Percentiles rank a stretch among this genome's conserved stretches.
These are phyloP conservation scores for Lactuca sativa DNA, from an alignment of 129 eudicot genomes.

Conservation along the genomic window DNA sequence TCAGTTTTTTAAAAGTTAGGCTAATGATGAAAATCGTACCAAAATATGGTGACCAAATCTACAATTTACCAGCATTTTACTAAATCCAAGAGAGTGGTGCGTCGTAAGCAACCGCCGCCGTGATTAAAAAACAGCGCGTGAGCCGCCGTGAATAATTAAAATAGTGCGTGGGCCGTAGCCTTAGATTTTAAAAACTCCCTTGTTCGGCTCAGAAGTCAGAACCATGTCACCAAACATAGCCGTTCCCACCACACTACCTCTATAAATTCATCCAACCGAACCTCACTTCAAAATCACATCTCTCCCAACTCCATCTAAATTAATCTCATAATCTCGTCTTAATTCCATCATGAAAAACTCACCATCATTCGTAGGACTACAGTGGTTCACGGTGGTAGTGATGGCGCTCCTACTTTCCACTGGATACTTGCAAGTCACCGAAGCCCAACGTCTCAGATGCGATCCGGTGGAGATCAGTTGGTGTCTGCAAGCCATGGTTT, in stretches of 20 bases:
- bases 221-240: not conserved
- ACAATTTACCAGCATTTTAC: too few relatives aligned
- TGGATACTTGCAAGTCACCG: conserved; percentile 6
- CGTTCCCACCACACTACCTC: conserved; percentile 17
- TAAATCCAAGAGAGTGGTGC: not conserved
- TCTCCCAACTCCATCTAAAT: not conserved
- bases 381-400: conserved; percentile 16
- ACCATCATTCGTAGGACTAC: not conserved
- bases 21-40: too few relatives aligned
- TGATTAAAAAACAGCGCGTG: not conserved
- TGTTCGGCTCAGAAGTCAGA: not conserved
- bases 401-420: conserved; percentile 13
- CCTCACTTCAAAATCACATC: conserved; percentile 9
- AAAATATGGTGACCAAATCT: too few relatives aligned
- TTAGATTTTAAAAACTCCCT: not conserved
- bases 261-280: conserved; percentile 28
- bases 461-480: conserved; percentile 31
- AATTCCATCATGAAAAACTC: conserved; percentile 10
- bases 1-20: too few relatives aligned
- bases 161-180: not conserved
- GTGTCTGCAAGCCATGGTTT: conserved; percentile 36
- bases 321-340: not conserved
- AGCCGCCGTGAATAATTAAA: not conserved
- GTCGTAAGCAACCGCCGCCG: not conserved
- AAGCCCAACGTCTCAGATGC: conserved; percentile 17